Base-by-base conservation (phyloP, 768 basidiomycete genomes). In the Hygrophorus russula region DNA sequence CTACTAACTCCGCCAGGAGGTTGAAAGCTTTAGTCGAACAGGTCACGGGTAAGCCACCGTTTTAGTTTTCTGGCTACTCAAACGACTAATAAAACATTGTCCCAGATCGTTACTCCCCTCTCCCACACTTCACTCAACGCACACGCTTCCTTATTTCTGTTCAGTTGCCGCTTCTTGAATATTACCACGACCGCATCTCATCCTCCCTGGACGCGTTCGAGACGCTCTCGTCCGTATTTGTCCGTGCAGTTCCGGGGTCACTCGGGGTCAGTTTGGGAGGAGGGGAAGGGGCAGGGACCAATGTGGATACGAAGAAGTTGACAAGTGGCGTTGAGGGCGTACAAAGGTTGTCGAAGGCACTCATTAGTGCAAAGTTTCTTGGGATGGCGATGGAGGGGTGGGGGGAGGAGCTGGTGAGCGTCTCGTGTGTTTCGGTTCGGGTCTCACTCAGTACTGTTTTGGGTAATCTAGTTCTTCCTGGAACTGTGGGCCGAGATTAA, bases 171-270 rank as follows among this genome's bases (percentile, higher is more conserved):
- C 56, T 96, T 10, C 63, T 99, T 10, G 75, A 84, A 45, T 64
- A 72, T 4, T 99, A 96, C 59, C 73, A 78, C 48, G 61, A 66
- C 7, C 80, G 93, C 14, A 80, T 99, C 58, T 69, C 76, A 1
- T 76, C 82, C 7, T 90, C 92, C 7, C 65, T 97, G 18, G 91
- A 97, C 53, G 94, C 93, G 0, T 97, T 97, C 52, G 96, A 98
- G 60, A 84, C 82, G 1, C 68, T 96, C 4, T 89, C 91, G 1
- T 90, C 86, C 24, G 74, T 82, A 0, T 78, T 99, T 50, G 77
- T 92, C 33, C 82, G 90, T 11, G 84, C 84, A 3, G 92, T 98
- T 1, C 96, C 96, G 1, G 96, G 96, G 13, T 90, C 90, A 0
- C 69, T 98, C 32, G 71, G 76, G 14, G 78, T 78, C 36, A 70